Percentiles rank a stretch among this genome's conserved stretches.
Evolutionary conservation across 371 early-diverging fungal genomes (phyloP).

Genomic region (Mortierella sp.): DNA sequence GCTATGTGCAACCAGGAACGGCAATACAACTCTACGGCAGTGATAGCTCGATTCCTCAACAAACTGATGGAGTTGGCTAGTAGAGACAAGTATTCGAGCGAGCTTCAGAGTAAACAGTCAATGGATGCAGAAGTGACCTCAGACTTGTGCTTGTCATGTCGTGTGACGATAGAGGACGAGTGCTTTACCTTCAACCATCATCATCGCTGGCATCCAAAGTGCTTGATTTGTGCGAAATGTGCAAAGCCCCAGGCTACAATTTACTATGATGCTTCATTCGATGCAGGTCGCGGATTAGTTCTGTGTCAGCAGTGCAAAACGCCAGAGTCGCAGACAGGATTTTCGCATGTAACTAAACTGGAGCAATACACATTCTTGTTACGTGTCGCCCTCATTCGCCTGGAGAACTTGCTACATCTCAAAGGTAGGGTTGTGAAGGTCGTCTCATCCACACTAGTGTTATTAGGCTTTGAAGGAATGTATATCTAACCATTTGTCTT

Average conservation of each 20-base stretch:
- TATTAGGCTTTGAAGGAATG: too few relatives aligned
- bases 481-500: background rate
- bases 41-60: slow-evolving; percentile 67
- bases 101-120: slow-evolving; percentile 34
- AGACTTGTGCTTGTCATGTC: slow-evolving; percentile 86
- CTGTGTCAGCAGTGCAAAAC: slow-evolving; percentile 69
- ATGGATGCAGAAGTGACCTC: slow-evolving; percentile 74
- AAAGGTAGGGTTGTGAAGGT: slow-evolving; percentile 61
- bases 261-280: slow-evolving; percentile 65
- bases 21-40: slow-evolving; percentile 52
- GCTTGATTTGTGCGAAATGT: slow-evolving; percentile 83
- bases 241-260: slow-evolving; percentile 62
- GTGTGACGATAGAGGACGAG: slow-evolving; percentile 87
- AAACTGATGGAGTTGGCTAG: slow-evolving; percentile 70
- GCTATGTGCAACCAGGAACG: slow-evolving; percentile 34
- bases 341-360: slow-evolving; percentile 83
- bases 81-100: slow-evolving; percentile 50
- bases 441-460: too few relatives aligned
- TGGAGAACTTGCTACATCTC: slow-evolving; percentile 81
- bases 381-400: slow-evolving; percentile 86
- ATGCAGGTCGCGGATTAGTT: slow-evolving; percentile 56
- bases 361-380: slow-evolving; percentile 92
- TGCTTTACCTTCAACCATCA: slow-evolving; percentile 76
- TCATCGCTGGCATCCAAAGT: slow-evolving; percentile 85
- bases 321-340: slow-evolving; percentile 63